These are phyloP conservation scores for Aquilaria agallochum DNA, from an alignment of 441 rosid genomes.

Conservation along the genomic window DNA sequence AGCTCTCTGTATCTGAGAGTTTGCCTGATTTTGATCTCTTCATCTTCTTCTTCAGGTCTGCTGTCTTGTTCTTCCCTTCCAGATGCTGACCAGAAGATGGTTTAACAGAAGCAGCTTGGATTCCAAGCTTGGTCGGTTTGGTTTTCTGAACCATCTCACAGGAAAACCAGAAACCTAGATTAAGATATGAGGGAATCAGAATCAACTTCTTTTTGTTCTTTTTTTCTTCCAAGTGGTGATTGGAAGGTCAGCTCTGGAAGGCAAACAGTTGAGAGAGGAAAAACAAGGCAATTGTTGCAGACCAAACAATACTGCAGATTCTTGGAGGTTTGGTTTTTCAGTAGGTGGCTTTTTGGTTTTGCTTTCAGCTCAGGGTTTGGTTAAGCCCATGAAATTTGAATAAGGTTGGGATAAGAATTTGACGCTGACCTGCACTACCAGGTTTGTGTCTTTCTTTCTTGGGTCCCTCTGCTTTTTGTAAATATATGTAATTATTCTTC, in stretches of 20 bases:
- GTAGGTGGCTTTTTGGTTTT: conserved; percentile 19
- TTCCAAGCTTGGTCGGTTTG: conserved; percentile 45
- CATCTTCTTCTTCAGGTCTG: conserved; percentile 70
- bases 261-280: conserved; percentile 9
- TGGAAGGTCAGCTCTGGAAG: conserved; percentile 19
- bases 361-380: conserved; percentile 7
- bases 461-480: conserved; percentile 14
- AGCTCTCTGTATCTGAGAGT: conserved; percentile 38
- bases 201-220: conserved; percentile 11
- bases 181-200: conserved; percentile 8
- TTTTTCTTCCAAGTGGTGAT: conserved; percentile 29
- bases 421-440: conserved; percentile 26
- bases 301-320: conserved; percentile 18
- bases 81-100: conserved; percentile 33
- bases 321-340: conserved; percentile 15
- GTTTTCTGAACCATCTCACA: conserved; percentile 77
- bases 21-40: conserved; percentile 60
- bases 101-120: conserved; percentile 43
- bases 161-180: conserved; percentile 27
- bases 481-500: conserved; percentile 15
- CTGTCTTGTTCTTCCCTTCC: conserved; percentile 59
- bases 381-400: conserved; percentile 27
- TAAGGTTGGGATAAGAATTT: conserved; percentile 18
- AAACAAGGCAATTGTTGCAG: conserved; percentile 10
- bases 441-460: background rate